Base-by-base conservation (phyloP, 2,329 filamentous ascomycete genomes). In the Juglanconis oblonga region DNA sequence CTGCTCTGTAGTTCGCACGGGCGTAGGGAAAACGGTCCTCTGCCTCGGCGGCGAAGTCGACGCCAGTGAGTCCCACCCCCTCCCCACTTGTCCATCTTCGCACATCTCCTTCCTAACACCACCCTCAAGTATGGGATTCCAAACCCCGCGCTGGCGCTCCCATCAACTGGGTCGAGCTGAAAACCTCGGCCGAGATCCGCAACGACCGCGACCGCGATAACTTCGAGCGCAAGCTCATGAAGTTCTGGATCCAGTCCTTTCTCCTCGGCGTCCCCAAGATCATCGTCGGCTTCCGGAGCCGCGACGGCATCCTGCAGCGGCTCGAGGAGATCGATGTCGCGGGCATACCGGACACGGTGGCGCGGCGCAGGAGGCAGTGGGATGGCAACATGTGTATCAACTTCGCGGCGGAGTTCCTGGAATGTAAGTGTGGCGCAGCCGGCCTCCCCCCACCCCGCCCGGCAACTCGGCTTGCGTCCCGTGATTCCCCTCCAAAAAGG, bases 191-290 rank as follows among this genome's bases (percentile, higher is more conserved):
- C 45, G 87, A 89, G 65, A 87, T 94, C 53, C 80, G 80, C 55
- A 83, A 83, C 62, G 81, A 87, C 1, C 82, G 85, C 51, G 90
- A 95, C 68, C 81, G 86, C 69, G 75, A 88, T 24, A 89, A 87
- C 64, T 97, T 94, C 71, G 91, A 97, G 74, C 85, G 90, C 52
- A 98, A 98, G 72, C 82, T 98, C 57, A 84, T 96, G 74, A 96
- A 96, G 70, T 97, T 94, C 76, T 99, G 95, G 95, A 91, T 94
- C 13, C 95, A 98, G 73, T 96, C 91, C 0, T 99, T 97, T 70
- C 81, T 99, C 2, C 87, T 99, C 2, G 94, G 94, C 45, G 93
- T 98, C 1, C 92, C 92, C 0, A 95, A 88, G 66, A 91, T 99
- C 65, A 86, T 97, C 50, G 90, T 99, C 35, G 95, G 95, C 1